Percentiles rank a stretch among this genome's conserved stretches.
These are phyloP conservation scores for Lasiodiplodia sp. DNA, from an alignment of 2,329 filamentous ascomycete genomes.

Conservation along the genomic window DNA sequence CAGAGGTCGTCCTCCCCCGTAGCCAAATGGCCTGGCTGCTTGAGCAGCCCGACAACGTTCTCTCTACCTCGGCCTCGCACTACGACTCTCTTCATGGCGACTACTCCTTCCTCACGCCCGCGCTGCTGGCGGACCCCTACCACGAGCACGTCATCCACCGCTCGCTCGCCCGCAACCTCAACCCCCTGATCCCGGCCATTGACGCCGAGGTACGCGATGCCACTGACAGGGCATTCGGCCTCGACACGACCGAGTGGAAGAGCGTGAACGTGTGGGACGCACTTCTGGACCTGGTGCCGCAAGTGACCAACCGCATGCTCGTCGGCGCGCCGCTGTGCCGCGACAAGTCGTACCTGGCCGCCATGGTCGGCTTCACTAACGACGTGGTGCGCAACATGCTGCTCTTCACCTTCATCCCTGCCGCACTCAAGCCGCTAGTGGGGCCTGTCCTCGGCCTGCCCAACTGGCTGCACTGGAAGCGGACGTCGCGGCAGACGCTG, in stretches of 20 bases:
- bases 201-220: slow-evolving; percentile 47
- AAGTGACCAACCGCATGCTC: slow-evolving; percentile 54
- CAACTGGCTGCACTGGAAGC: slow-evolving; percentile 58
- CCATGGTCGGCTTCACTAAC: slow-evolving; percentile 59
- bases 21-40: slow-evolving; percentile 51
- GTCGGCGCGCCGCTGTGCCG: slow-evolving; percentile 55
- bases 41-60: slow-evolving; percentile 51
- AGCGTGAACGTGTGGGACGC: slow-evolving; percentile 45
- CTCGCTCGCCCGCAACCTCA: slow-evolving; percentile 50
- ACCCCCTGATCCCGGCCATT: slow-evolving; percentile 46
- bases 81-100: slow-evolving; percentile 49
- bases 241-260: slow-evolving; percentile 47
- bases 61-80: slow-evolving; percentile 47
- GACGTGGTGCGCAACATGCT: slow-evolving; percentile 49
- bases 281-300: slow-evolving; percentile 41
- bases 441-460: slow-evolving; percentile 55
- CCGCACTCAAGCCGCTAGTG: slow-evolving; percentile 58
- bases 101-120: slow-evolving; percentile 47
- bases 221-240: slow-evolving; percentile 47
- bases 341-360: slow-evolving; percentile 56
- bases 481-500: slow-evolving; percentile 51
- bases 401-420: slow-evolving; percentile 57
- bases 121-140: slow-evolving; percentile 47
- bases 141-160: slow-evolving; percentile 53
- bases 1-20: slow-evolving; percentile 45